Evolutionary conservation across 352 stramenopile species (phyloP), one percentile per base, ranked within the genome.

Genomic region (Globisporangium alternatum): DNA sequence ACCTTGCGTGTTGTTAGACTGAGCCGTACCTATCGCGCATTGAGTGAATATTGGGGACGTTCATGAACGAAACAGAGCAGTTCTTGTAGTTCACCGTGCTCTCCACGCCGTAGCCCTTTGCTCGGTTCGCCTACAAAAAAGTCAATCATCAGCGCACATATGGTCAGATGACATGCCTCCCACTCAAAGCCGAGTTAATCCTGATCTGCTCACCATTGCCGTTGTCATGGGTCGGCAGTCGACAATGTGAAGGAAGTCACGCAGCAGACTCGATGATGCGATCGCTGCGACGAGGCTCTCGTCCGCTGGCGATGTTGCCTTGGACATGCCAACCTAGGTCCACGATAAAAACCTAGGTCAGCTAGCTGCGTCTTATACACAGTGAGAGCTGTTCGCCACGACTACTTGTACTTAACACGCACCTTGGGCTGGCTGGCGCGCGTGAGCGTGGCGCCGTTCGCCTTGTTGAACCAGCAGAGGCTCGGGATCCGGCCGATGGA

Each of bases 41-140:
- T 15, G 91, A 95, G 74, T 99, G 97, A 64, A 99, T 99, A 71
- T 99, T 99, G 13, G 90, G 91, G 69, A 99, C 99, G 63, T 98
- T 97, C 87, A 98, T 98, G 82, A 99, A 99, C 31, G 91, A 90
- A n/a, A 99, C 77, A 0, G 85, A 93, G 39, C 84, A 90, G 56
- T 95, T 95, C 52, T 93, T 90, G 80, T 99, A 99, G 75, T 98
- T 96, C 44, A 97, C 94, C 0, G 88, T 93, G 74, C 97, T 98
- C 72, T 99, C 97, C 56, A 98, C 96, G 39, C 96, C 95, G 75
- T 97, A 98, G 62, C 96, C 88, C 76, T 98, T 86, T 69, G 97
- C 81, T 31, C 85, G 84, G 45, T 95, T 89, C 21, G 81, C 85
- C 66, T 88, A 25, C 0, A 45, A 45, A n/a, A 21, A 12, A 15